Base-by-base conservation (phyloP, 495 filamentous ascomycete genomes). In the Sordaria brevicollis region DNA sequence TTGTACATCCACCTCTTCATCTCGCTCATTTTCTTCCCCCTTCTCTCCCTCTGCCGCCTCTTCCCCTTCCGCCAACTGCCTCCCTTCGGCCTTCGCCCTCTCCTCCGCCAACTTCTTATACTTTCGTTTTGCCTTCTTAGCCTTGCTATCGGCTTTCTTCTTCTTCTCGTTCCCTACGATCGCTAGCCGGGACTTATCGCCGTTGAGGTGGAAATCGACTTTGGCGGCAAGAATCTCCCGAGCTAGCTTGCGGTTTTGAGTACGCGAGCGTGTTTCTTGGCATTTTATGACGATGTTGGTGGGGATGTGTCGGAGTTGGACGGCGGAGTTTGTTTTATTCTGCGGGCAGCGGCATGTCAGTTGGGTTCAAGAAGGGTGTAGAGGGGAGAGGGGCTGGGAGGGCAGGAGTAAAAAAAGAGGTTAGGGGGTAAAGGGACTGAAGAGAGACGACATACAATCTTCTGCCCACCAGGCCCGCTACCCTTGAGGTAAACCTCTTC, bases 291-390 rank as follows among this genome's bases (percentile, higher is more conserved):
- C 93, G 34, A 97, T 81, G 65, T 94, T 94, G 9, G 93, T 94
- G 15, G 94, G 92, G 25, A 91, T 80, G 81, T 99, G 95, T 69
- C 88, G 94, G 33, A 99, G 85, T 76, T 99, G 96, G 41, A 98
- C 95, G 65, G 95, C 95, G 9, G 92, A 97, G 72, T 89, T 89
- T 29, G 95, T 98, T 90, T 99, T 99, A 82, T 99, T 99, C 91
- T 94, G 68, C 38, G 6, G 11, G 17, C n/a, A 2, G 29, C n/a
- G 21, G 6, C 65, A 15, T 34, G 66, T 69, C 67, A 39, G 31
- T 35, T 49, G 8, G 35, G 65, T 13, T 21, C 25, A 15, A 29
- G 21, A 10, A 35, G 31, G 3, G 38, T 3, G 17, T 67, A 19
- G 41, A 21, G 25, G 65, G 62, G 37, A 35, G 35, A 66, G 36